phyloP scores from a whole-genome alignment of 2,329 filamentous ascomycete genomes.

The Curvularia spicifera region DNA sequence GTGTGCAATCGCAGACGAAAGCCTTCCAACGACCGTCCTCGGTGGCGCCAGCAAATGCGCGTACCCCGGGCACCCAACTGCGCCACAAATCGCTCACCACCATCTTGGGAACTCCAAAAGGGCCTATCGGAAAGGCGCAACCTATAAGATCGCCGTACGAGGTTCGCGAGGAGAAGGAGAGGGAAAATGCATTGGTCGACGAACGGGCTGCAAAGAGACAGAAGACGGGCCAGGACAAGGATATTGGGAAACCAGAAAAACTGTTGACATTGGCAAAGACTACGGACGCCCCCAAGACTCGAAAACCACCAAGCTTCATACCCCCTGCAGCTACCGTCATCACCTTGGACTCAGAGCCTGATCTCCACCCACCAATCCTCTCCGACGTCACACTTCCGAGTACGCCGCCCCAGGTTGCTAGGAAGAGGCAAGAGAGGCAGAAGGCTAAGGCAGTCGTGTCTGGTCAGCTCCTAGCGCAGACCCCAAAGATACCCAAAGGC shows the following conservation, averaged over 20 bases:
- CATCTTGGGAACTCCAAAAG: constrained; percentile 69
- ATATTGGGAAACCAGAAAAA: constrained; percentile 20
- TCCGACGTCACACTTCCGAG: constrained; percentile 37
- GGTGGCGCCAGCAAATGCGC: constrained; percentile 23
- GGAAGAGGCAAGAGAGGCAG: constrained; percentile 1
- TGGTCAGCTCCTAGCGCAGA: constrained; percentile 16
- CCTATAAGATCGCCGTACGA: constrained; percentile 72
- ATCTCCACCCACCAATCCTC: constrained; percentile 22
- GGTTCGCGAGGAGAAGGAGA: constrained; percentile 46
- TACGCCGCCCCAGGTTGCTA: constrained; percentile 22
- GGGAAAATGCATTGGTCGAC: constrained; percentile 39
- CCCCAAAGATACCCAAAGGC: constrained; percentile 32
- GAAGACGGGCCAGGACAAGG: constrained; percentile 34
- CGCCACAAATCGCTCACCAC: constrained; percentile 67
- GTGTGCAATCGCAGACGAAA: constrained; percentile 25
- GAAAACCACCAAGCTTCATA: constrained; percentile 24
- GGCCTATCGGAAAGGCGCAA: constrained; percentile 66
- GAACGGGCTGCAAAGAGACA: constrained; percentile 51
- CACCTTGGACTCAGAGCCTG: constrained; percentile 46
- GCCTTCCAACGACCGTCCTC: constrained; percentile 30
- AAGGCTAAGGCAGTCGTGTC: constrained; percentile 6
- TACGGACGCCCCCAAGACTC: constrained; percentile 28
- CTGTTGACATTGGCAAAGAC: constrained; percentile 34
- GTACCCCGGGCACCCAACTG: constrained; percentile 47
- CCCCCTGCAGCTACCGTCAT: constrained; percentile 43